These are phyloP conservation scores for Daedaleopsis sinensis DNA, from an alignment of 768 basidiomycete genomes.

Conservation along the genomic window DNA sequence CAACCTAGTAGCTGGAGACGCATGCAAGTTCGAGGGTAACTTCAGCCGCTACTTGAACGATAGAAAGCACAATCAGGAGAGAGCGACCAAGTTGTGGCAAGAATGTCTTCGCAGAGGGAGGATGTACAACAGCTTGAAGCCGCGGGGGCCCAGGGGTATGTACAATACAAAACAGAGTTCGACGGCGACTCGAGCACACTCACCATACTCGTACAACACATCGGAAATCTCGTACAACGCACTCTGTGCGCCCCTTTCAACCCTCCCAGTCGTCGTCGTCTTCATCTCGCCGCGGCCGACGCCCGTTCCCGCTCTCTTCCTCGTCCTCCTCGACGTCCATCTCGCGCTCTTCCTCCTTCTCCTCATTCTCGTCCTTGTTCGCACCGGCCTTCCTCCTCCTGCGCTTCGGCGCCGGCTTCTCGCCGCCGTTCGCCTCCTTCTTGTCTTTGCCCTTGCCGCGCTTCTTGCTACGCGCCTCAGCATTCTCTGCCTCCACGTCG, in stretches of 20 bases:
- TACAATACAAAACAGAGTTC: neutral
- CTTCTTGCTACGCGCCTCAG: slow-evolving; percentile 55
- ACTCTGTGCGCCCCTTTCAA: slow-evolving; percentile 25
- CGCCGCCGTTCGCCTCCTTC: slow-evolving; percentile 40
- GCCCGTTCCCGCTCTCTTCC: slow-evolving; percentile 44
- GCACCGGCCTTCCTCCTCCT: slow-evolving; percentile 38
- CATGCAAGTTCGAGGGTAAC: slow-evolving; percentile 63
- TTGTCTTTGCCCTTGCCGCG: slow-evolving; percentile 53
- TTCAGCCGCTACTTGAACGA: too few relatives aligned
- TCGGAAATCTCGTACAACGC: neutral
- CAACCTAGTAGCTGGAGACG: slow-evolving; percentile 62
- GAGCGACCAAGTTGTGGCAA: too few relatives aligned
- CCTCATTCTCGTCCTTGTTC: slow-evolving; percentile 32
- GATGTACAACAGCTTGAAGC: too few relatives aligned
- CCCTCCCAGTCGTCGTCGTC: slow-evolving; percentile 47
- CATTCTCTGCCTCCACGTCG: slow-evolving; percentile 63
- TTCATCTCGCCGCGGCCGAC: slow-evolving; percentile 38
- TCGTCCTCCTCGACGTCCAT: slow-evolving; percentile 45
- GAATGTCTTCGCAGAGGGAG: too few relatives aligned
- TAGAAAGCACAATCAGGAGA: too few relatives aligned
- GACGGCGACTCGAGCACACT: neutral
- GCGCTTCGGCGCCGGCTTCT: slow-evolving; percentile 44
- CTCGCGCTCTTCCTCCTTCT: slow-evolving; percentile 41
- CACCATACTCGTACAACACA: neutral
- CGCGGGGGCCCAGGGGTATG: neutral